Percentiles rank a stretch among this genome's conserved stretches.
Evolutionary conservation across 495 filamentous ascomycete species (phyloP).

Genomic region (Tetracladium marchalianum): DNA sequence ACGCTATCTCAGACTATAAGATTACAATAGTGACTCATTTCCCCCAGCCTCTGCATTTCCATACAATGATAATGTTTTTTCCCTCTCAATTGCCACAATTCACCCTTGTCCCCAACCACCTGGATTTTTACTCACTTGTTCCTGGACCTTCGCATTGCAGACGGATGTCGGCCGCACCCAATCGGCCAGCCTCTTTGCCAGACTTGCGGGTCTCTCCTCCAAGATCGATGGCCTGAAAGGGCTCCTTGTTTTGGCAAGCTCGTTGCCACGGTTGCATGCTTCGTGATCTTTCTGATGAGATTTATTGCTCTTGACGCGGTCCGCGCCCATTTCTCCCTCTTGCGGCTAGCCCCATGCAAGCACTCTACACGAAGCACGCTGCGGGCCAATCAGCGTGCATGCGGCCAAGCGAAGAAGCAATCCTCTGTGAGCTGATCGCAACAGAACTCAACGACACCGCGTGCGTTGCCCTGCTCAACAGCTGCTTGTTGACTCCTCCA

Average conservation of each 20-base stretch:
- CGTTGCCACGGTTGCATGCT: background rate
- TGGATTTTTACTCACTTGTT: background rate
- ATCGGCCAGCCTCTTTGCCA: background rate
- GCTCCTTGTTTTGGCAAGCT: background rate
- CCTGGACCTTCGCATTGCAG: background rate
- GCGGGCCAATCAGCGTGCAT: constrained; percentile 2
- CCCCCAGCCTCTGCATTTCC: background rate
- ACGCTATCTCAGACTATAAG: background rate
- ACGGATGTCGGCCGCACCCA: too few species aligned
- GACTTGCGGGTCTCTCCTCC: background rate
- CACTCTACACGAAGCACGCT: constrained; percentile 10
- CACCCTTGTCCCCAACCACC: background rate
- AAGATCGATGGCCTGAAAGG: background rate
- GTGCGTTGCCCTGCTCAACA: background rate
- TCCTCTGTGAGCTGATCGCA: background rate
- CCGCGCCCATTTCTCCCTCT: background rate
- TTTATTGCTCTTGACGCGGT: background rate
- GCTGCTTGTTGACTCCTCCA: background rate
- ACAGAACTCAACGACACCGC: background rate
- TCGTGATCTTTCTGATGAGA: background rate
- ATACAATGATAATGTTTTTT: background rate
- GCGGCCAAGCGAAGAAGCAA: background rate
- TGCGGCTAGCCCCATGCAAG: constrained; percentile 7
- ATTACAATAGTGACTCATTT: background rate
- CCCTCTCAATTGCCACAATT: background rate